phyloP scores from a whole-genome alignment of 2,329 filamentous ascomycete genomes.

The Trichophyton benhamiae region DNA sequence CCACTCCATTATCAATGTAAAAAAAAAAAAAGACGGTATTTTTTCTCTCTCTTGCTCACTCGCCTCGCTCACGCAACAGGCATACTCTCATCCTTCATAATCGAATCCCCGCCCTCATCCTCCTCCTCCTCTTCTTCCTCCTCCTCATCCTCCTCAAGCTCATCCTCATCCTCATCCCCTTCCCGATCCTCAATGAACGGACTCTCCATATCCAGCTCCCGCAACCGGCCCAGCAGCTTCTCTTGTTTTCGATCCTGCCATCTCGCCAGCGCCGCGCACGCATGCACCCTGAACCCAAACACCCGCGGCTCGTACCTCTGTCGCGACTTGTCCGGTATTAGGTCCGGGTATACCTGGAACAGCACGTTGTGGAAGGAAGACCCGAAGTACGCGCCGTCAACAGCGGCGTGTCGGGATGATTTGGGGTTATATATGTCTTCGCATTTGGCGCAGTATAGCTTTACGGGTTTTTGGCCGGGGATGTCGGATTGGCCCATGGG shows the following conservation, averaged over 20 bases:
- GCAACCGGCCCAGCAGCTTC: conserved; percentile 67
- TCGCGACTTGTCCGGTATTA: conserved; percentile 74
- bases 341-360: conserved; percentile 90
- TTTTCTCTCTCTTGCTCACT: not conserved
- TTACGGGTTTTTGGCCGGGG: conserved; percentile 77
- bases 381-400: conserved; percentile 96
- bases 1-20: not conserved
- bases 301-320: conserved; percentile 80
- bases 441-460: conserved; percentile 93
- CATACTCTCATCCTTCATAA: not conserved
- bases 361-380: conserved; percentile 98
- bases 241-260: conserved; percentile 80
- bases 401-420: conserved; percentile 84
- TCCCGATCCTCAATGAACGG: conserved; percentile 63
- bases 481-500: conserved; percentile 91
- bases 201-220: conserved; percentile 56
- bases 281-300: conserved; percentile 93
- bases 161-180: conserved; percentile 18
- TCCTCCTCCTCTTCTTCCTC: conserved; percentile 10
- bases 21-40: not conserved
- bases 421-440: conserved; percentile 99
- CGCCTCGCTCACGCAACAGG: not conserved
- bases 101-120: conserved; percentile 3
- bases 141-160: conserved; percentile 7
- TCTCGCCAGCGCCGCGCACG: conserved; percentile 69